Evolutionary conservation across 768 basidiomycete species (phyloP), one percentile per base, ranked within the genome.

Genomic region (Chalciporus chontae): DNA sequence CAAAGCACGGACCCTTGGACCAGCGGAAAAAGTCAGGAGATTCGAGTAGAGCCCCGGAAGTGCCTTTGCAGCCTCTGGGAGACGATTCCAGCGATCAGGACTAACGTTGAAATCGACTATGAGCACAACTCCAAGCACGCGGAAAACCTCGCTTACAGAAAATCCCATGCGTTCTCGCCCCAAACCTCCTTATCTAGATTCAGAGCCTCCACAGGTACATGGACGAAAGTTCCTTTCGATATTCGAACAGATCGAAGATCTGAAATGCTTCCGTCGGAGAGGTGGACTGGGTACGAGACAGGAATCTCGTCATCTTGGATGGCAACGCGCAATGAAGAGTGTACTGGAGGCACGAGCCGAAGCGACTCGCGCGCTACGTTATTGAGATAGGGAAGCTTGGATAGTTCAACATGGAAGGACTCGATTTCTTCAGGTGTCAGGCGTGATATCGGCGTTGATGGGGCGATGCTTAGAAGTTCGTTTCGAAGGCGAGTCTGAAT

Each of bases 161-260:
- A 94, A 23, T 81, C 75, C 87, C 87, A 90, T 27, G 85, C 88
- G 61, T 88, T 81, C 21, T 79, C 72, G 5, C 91, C 91, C 88
- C 90, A 93, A 23, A 91, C 74, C 15, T 68, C 77, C 48, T 81
- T 83, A 62, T 90, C 87, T 23, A 90, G 68, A 62, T 90, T 90
- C 70, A 91, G 82, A 2, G 80, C 88, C 56, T 91, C 89, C 9
- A 91, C 68, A 0, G 90, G 83, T 5, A 91, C 76, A 64, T 92
- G 88, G 6, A 93, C 79, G 38, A 85, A 79, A 39, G 78, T 83
- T 6, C 87, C 90, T 57, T 87, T 87, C 2, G 73, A 73, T 43
- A 92, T 71, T 10, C 65, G 62, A 41, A 87, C 69, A 8, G 71
- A 76, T 46, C 63, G 65, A 23, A 65, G 64, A 53, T 75, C 65